Base-by-base conservation (phyloP, 2,329 filamentous ascomycete species). In the Penicillium hordei region DNA sequence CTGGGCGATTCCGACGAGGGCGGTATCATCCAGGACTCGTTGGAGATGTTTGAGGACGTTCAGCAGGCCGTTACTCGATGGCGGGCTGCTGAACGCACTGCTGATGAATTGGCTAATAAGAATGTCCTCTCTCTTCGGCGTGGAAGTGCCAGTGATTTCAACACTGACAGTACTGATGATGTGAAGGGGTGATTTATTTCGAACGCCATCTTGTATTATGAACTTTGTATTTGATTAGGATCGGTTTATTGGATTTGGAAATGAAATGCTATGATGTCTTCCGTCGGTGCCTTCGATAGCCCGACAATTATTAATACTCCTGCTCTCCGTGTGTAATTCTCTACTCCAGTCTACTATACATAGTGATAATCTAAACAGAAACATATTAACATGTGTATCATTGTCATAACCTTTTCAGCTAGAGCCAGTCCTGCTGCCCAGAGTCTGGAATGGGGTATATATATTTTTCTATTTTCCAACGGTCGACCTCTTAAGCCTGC, bases 21-120 rank as follows among this genome's bases (percentile, higher is more conserved):
- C 38, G 91, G 89, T 4, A 87, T 97, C 31, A 93, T 96, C 33
- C 88, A 90, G 58, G 91, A 96, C 70, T 92, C 93, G 1, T 82
- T 89, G 56, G 89, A 91, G 72, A 97, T 97, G 92, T 95, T 91
- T 68, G 83, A 89, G 58, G 90, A 93, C 73, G 90, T 96, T 1
- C 89, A 96, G 76, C 87, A 89, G 71, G 84, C 89, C 21, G 83
- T 96, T 17, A 86, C 84, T 39, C 87, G 89, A 65, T 88, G 93
- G 80, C 85, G 91, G 31, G 89, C 86, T 52, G 89, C 89, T 1
- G 89, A 95, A 61, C 66, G 76, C 44, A 72, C 74, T 19, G 70
- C 73, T 2, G 76, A 77, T 56, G 75, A 75, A 52, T 31, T 74
- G 53, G 67, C 67, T 10, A 72, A 68, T 48, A 77, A 76, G 64